Base-by-base conservation (phyloP, 164 flowering plant species). In the Buxus sempervirens region DNA sequence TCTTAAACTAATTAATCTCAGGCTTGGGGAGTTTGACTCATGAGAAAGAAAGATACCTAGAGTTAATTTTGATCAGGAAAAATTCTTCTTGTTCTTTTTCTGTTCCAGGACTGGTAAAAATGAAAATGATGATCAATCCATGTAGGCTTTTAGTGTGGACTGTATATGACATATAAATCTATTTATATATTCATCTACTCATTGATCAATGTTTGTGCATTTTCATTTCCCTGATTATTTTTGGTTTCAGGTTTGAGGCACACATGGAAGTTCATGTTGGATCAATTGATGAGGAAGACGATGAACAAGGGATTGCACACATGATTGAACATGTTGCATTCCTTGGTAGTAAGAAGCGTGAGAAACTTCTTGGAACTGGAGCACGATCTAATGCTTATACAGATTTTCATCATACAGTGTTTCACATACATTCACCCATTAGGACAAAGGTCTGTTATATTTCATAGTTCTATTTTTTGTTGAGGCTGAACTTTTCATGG, bases 301-400 rank as follows among this genome's bases (percentile, higher is more conserved):
- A 96, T 78, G 99, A 96, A 78, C 99, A 96, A 77, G 99, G 99
- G 66, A 89, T 96, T 75, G 99, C 99, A 16, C 99, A 96, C 77
- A 96, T 96, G 99, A 96, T 96, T 77, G 99, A 96, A 75, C 99
- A 96, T 80, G 99, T 96, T 67, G 98, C 98, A 65, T 96, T 96
- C 74, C 89, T 96, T 73, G 99, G 99, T 71, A 96, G 99, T 78
- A 96, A 96, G 82, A 96, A 96, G 79, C 96, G 99, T 76, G 99
- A 96, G 78, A 88, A 90, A 73, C 96, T 96, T 77, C 90, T 96
- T 61, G 98, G 97, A 27, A 92, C 98, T 16, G 99, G 99, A 32
- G 97, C 99, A 41, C 83, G 98, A n/a, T 96, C 99, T 63, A 96
- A 96, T 86, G 99, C 99, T 60, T 96, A 96, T 77, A 96, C 98